Evolutionary conservation across 768 basidiomycete genomes (phyloP), one percentile per base, ranked within the genome.

Genomic region (Kondoa subrosea): DNA sequence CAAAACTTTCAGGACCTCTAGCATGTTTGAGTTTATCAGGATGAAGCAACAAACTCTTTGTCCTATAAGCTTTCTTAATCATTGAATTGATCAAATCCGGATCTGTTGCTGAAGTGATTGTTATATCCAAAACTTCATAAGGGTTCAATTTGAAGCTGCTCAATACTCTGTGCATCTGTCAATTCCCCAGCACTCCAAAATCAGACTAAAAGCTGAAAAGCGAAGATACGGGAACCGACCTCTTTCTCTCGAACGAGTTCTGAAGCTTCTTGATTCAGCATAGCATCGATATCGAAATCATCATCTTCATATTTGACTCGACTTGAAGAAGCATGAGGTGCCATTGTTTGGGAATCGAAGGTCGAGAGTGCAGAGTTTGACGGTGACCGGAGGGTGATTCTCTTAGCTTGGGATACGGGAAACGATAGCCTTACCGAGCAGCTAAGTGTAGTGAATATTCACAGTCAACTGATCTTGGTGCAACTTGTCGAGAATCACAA

Each of bases 131-230:
- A 67, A 92, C 85, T 76, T 97, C 93, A 78, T 96, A 99, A 50
- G 95, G 89, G 76, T 97, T 99, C 73, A 97, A 82, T 77, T 91
- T 97, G 83, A 99, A 97, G 0, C 92, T 86, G 73, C 85, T 87
- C 62, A 97, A 80, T 71, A 99, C 90, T 29, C 95, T 85, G 67
- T 93, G 89, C 30, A 79, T 68, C 67, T 31, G 2, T 12, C 14
- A 16, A 67, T 30, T 66, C 15, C n/a, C 12, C 21, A 56, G 67
- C 26, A 56, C 12, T 12, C 15, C 25, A 17, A 16, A 68, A 31
- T 26, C 69, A 25, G 25, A 29, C 65, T n/a, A 29, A 8, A 4
- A 8, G 31, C 34, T 15, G 32, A 25, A 3, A 3, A n/a, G 25
- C 2, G n/a, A n/a, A 12, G 34, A 63, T 21, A 21, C 17, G 17